These are phyloP conservation scores for Sphagnum tenellum DNA, from an alignment of 225 moss, liverwort and hornwort genomes.

Conservation along the genomic window DNA sequence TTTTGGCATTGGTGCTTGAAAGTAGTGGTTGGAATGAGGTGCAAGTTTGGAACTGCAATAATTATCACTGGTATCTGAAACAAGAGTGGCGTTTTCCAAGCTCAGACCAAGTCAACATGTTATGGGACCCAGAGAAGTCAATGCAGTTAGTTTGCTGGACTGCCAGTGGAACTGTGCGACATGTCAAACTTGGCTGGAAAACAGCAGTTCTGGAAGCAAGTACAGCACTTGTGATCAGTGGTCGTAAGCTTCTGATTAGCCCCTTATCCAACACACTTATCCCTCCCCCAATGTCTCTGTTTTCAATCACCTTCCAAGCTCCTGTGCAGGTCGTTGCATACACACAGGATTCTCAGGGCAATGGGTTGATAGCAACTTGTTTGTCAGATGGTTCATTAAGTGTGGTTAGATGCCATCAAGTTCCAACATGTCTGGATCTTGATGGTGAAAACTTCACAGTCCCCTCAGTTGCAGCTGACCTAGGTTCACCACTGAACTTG, in stretches of 20 bases:
- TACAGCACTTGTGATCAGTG: conserved; percentile 70
- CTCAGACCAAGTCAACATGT: conserved; percentile 56
- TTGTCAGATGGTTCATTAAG: conserved; percentile 74
- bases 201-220: conserved; percentile 60
- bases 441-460: conserved; percentile 44
- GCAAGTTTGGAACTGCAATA: conserved; percentile 89
- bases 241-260: conserved; percentile 59
- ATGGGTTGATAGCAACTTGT: conserved; percentile 50
- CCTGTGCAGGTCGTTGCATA: conserved; percentile 65
- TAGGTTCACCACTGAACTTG: conserved; percentile 45
- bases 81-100: conserved; percentile 65
- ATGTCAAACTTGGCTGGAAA: conserved; percentile 68
- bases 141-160: conserved; percentile 76
- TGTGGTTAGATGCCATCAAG: conserved; percentile 46
- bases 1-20: conserved; percentile 64
- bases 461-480: conserved; percentile 23
- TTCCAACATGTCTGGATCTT: conserved; percentile 62
- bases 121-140: conserved; percentile 86
- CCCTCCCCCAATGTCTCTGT: conserved; percentile 89
- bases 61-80: conserved; percentile 95
- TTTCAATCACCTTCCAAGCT: conserved; percentile 58
- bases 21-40: conserved; percentile 55
- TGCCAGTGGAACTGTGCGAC: conserved; percentile 46
- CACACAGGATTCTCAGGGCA: conserved; percentile 25
- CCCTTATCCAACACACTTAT: conserved; percentile 58